Evolutionary conservation across 495 filamentous ascomycete species (phyloP).

Genomic region (Penicillium argentinense): DNA sequence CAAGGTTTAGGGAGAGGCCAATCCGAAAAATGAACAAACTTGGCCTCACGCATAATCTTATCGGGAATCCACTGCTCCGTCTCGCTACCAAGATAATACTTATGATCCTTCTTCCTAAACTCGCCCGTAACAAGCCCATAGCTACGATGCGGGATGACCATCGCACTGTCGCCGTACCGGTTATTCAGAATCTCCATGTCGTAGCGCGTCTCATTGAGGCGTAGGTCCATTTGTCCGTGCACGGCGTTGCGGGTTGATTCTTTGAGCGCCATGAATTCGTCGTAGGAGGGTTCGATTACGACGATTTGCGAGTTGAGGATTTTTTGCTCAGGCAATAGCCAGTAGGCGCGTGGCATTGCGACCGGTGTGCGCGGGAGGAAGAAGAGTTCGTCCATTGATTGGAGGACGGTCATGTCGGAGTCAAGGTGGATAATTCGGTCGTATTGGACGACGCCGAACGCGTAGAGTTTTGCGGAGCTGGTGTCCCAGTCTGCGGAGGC

Average conservation of each 20-base stretch:
- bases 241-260: conserved; percentile 30
- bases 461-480: conserved; percentile 68
- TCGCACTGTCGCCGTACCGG: conserved; percentile 63
- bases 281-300: conserved; percentile 60
- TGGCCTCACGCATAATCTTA: conserved; percentile 61
- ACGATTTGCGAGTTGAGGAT: conserved; percentile 62
- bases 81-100: conserved; percentile 61
- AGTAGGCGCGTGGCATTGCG: conserved; percentile 72
- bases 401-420: conserved; percentile 63
- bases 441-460: conserved; percentile 70
- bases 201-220: conserved; percentile 42
- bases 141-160: conserved; percentile 73
- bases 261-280: conserved; percentile 54
- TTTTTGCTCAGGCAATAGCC: conserved; percentile 55
- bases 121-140: conserved; percentile 72
- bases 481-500: conserved; percentile 53
- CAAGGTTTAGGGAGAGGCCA: conserved; percentile 82
- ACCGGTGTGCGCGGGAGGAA: conserved; percentile 59
- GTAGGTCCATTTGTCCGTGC: conserved; percentile 35
- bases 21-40: conserved; percentile 79
- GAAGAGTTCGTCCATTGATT: conserved; percentile 73
- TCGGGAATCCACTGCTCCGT: conserved; percentile 68
- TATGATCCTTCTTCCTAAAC: conserved; percentile 63
- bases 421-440: conserved; percentile 67
- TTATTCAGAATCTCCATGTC: conserved; percentile 77